A percentile compares a stretch with the other conserved stretches of the same genome.
Conservation (phyloP, 345 rosid genomes). For the Populus davidiana region DNA sequence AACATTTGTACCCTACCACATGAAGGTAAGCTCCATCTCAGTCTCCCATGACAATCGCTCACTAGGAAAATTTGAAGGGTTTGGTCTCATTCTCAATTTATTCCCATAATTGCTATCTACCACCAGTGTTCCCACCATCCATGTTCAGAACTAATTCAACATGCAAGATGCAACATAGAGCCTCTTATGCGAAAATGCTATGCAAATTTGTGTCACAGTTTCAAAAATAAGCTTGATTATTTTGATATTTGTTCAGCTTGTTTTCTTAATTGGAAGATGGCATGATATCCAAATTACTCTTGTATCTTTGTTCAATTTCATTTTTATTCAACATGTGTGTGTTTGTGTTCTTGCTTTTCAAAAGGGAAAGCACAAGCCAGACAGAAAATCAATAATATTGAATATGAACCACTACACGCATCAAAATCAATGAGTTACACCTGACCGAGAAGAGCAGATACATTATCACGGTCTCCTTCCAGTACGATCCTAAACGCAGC, state of each 20-base stretch:
- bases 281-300: background rate
- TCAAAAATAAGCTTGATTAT: too few species aligned
- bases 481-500: slow-evolving; percentile 84
- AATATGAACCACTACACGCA: background rate
- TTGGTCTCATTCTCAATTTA: background rate
- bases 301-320: background rate
- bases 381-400: background rate
- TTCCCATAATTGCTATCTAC: background rate
- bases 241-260: background rate
- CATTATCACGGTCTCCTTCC: slow-evolving; percentile 73
- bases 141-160: too few species aligned
- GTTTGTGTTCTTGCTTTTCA: background rate
- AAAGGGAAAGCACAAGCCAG: background rate
- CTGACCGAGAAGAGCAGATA: slow-evolving; percentile 98
- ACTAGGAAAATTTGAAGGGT: background rate
- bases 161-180: too few species aligned
- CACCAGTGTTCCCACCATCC: too few species aligned
- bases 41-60: too few species aligned
- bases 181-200: too few species aligned
- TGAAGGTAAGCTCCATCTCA: background rate
- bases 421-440: slow-evolving; percentile 28
- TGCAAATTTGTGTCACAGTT: too few species aligned
- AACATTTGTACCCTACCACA: background rate
- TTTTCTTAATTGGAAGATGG: background rate
- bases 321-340: too few species aligned